A percentile compares a stretch with the other conserved stretches of the same genome.
Conservation (phyloP, 768 basidiomycete species). For the Nidularia pulvinata region DNA sequence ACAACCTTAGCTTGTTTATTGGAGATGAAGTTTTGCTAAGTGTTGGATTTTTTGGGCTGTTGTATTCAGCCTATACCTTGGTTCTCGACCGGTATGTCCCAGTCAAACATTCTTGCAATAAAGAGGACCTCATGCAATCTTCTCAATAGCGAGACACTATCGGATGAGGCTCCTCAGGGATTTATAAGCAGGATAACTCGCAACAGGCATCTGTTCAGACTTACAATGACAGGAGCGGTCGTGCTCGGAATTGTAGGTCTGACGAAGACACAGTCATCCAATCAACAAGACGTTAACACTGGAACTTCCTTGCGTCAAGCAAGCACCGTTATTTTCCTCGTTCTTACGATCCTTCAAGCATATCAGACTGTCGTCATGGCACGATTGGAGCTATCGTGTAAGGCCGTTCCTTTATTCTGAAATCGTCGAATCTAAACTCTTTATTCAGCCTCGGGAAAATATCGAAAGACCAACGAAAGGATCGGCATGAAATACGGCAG, state of each 20-base stretch:
- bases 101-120: too few species aligned
- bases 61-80: conserved; percentile 38
- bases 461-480: conserved; percentile 1
- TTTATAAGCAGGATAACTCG: conserved; percentile 16
- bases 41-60: conserved; percentile 40
- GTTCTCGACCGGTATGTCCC: conserved; percentile 35
- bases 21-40: conserved; percentile 35
- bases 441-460: not conserved
- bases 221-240: conserved; percentile 23
- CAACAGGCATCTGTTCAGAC: conserved; percentile 27
- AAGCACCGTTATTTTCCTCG: conserved; percentile 33
- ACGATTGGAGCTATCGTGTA: conserved; percentile 14
- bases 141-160: too few species aligned
- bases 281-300: conserved; percentile 8
- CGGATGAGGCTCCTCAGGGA: conserved; percentile 1
- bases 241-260: conserved; percentile 29
- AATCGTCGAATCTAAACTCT: not conserved
- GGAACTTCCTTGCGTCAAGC: conserved; percentile 21
- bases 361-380: conserved; percentile 22
- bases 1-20: conserved; percentile 28
- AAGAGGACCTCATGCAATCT: too few species aligned
- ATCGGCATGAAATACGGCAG: conserved; percentile 24
- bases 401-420: not conserved
- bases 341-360: conserved; percentile 28
- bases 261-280: conserved; percentile 9